Evolutionary conservation across 768 basidiomycete genomes (phyloP), one percentile per base, ranked within the genome.

Genomic region (Lentinus brumalis): DNA sequence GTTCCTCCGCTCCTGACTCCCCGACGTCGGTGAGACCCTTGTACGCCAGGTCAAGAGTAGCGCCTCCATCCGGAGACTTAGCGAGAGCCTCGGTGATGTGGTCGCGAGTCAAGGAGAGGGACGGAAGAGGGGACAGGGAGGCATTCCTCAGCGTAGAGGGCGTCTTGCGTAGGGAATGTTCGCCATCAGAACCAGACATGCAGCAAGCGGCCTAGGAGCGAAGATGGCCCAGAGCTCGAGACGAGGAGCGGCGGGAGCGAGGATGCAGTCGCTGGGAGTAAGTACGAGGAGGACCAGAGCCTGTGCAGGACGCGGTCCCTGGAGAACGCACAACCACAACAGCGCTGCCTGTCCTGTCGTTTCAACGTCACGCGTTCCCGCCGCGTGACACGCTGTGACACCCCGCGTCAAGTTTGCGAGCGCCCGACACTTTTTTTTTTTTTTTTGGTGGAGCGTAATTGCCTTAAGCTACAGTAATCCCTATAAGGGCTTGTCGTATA

Each of bases 1-100:
- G 84, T 67, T 89, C 87, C 65, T 89, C 83, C 8, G 86, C 89
- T n/a, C 89, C 89, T 45, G 81, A 80, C 64, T 86, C 83, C 9
- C 87, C 87, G 44, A 98, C 83, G 61, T 93, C 87, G 10, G 86
- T 85, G 40, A 98, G 77, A 46, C 82, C 82, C 75, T 89, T 84
- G 74, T 92, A 89, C 61, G 91, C 86, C 51, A 98, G 83, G 70
- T 94, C 87, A 57, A 99, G 79, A 6, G 95, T 96, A 59, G 85
- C 85, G 8, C 94, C 94, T 55, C 81, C 77, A 77, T 98, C 95
- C 7, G 82, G 74, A 46, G 92, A 94, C 59, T 75, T 81, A 51
- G 77, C 72, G 21, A 90, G 71, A 29, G 90, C 92, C 41, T 91
- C 84, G 10, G 78, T 73, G 64, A 94, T 82, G 70, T 86, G 84